phyloP scores from a whole-genome alignment of 257 asterid genomes.

The Ophiorrhiza pumila region DNA sequence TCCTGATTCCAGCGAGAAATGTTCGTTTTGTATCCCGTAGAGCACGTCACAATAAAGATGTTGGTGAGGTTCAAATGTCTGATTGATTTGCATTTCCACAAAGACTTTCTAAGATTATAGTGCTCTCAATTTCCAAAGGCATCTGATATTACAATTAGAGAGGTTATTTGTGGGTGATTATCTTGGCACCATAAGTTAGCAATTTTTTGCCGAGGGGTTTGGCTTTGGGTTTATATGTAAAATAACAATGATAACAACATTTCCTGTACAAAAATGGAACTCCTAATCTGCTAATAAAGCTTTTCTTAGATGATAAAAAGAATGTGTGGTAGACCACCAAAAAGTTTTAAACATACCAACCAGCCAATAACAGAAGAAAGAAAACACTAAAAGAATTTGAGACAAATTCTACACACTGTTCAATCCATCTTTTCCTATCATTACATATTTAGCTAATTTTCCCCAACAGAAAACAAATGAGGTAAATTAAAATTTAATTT shows the following conservation, averaged over 20 bases:
- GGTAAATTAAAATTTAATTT: too few relatives aligned
- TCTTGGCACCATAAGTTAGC: neutral
- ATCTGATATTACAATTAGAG: neutral
- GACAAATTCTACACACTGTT: too few relatives aligned
- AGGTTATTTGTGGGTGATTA: neutral
- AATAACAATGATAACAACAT: neutral
- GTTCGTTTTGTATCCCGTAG: neutral
- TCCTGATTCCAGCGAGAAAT: neutral
- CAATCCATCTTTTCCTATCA: neutral
- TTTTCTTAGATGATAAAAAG: too few relatives aligned
- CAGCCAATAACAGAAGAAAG: neutral
- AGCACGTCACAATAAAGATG: neutral
- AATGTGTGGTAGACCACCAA: too few relatives aligned
- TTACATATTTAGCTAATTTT: neutral
- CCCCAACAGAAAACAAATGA: neutral
- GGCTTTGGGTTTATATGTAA: neutral
- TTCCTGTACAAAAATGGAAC: neutral
- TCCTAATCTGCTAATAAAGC: neutral
- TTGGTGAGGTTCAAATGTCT: neutral
- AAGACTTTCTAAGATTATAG: too few relatives aligned
- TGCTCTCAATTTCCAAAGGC: neutral
- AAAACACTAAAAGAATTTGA: neutral
- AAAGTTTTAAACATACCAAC: neutral
- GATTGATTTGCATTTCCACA: neutral
- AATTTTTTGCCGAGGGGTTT: neutral